A percentile compares a stretch with the other conserved stretches of the same genome.
phyloP scores from a whole-genome alignment of 1,284 basidiomycete genomes.

The Peniophora sp. region DNA sequence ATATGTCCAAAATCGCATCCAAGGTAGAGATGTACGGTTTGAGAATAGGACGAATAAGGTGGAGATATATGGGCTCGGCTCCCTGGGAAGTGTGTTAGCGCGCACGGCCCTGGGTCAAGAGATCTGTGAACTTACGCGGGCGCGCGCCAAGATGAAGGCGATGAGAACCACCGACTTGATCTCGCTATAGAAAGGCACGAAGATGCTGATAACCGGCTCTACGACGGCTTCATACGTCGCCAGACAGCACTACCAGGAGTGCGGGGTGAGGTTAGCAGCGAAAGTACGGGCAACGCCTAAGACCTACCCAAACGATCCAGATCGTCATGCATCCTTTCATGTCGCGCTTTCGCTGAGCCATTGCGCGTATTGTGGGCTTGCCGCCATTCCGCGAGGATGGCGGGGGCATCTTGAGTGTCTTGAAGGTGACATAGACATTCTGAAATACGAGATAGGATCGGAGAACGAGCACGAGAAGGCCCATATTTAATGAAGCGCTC shows the following conservation, averaged over 20 bases:
- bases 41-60: slow-evolving; percentile 62
- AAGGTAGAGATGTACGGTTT: slow-evolving; percentile 59
- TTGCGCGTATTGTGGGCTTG: slow-evolving; percentile 52
- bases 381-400: slow-evolving; percentile 53
- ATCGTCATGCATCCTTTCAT: slow-evolving; percentile 77
- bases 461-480: slow-evolving; percentile 58
- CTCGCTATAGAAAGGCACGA: slow-evolving; percentile 75
- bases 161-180: slow-evolving; percentile 62
- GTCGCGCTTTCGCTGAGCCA: slow-evolving; percentile 67
- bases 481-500: slow-evolving; percentile 34
- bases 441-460: slow-evolving; percentile 63
- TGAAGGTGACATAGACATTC: slow-evolving; percentile 78
- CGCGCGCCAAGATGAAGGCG: slow-evolving; percentile 67
- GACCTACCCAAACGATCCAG: slow-evolving; percentile 75
- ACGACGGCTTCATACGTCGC: slow-evolving; percentile 54
- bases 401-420: slow-evolving; percentile 62
- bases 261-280: not conserved
- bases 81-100: slow-evolving; percentile 39
- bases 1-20: slow-evolving; percentile 51
- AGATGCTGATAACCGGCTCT: slow-evolving; percentile 55
- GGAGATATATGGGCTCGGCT: slow-evolving; percentile 70
- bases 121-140: slow-evolving; percentile 43
- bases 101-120: slow-evolving; percentile 3
- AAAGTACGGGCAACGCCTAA: not conserved
- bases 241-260: slow-evolving; percentile 46